Evolutionary conservation across 2,329 filamentous ascomycete species (phyloP), one percentile per base, ranked within the genome.

Genomic region (Ophiocordyceps camponoti-saundersi): DNA sequence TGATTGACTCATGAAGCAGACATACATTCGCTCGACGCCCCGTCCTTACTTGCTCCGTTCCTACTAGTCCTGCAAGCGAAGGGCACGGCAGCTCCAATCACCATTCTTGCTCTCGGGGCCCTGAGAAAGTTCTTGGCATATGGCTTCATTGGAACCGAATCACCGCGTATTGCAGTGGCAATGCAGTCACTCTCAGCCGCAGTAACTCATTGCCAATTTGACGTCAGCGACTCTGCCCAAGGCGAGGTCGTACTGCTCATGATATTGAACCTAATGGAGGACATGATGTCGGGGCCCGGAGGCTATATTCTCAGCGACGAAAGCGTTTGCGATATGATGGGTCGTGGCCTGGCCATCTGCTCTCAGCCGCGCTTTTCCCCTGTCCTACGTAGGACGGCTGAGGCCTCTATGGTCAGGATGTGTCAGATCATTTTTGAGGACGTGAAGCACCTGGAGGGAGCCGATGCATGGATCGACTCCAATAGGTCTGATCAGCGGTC

Each of bases 301-400:
- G 92, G 92, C 36, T 83, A 93, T 53, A 78, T 96, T 12, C 70
- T 98, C n/a, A 93, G 90, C 49, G 92, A 98, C 57, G 90, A 96
- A 66, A 96, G 90, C 59, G 88, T 98, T 12, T 98, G 93, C 61
- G 88, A 95, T 61, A 96, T 98, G 88, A 96, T 98, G 90, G 92
- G 95, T 61, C 90, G 88, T 2, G 92, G 90, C 1, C 66, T 98
- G 53, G 95, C 88, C 59, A 96, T 98, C 70, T 98, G 92, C 69
- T 98, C 90, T 52, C 89, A 96, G 59, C 79, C 85, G 47, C 79
- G 90, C 47, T 80, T 96, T 50, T 95, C 89, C 11, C 89, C 95
- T 56, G 80, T 96, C 4, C 69, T 98, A 47, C 79, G 90, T 52
- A 77, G 89, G 52, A 94, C 89, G 20, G 92, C 92, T 2, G 92